Evolutionary conservation across 768 basidiomycete species (phyloP), one percentile per base, ranked within the genome.

Genomic region (Pisolithus orientalis): DNA sequence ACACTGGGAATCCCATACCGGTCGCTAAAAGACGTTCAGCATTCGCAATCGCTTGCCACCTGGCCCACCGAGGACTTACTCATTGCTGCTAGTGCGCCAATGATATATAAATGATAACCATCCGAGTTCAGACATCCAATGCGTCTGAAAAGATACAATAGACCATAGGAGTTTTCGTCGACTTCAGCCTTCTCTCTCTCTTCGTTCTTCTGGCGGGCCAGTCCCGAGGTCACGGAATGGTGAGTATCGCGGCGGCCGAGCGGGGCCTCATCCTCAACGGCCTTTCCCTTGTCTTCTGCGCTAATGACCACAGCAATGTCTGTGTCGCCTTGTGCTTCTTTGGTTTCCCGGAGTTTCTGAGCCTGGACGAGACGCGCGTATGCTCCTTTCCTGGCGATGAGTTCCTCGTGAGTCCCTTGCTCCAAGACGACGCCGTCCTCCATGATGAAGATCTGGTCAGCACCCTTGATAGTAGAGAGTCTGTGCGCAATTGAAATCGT

Each of bases 381-480:
- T 5, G 88, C 75, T 47, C 90, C 82, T 17, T 76, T 69, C 50
- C 77, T 62, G 2, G 66, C 54, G 46, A 92, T 66, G 5, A 93
- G 80, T 40, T 87, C 79, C 47, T 79, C 66, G 65, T 95, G 92
- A 0, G 82, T 90, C 16, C 93, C 93, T 31, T 76, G 71, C 68
- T 95, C 92, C 46, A 94, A 70, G 47, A 94, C 80, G 32, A 81
- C 72, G 4, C 93, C 93, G 2, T 85, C 85, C 45, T 91, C 93
- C 86, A 95, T 92, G 58, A 95, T 91, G 62, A 85, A 86, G 54
- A 91, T 91, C 52, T 80, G 70, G 67, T 90, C 78, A 1, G 90
- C 91, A 62, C 89, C 84, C 70, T 86, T 89, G 75, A 93, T 86
- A 11, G 90, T 93, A 3, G 87, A 88, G 1, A 88, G 75, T 59